Conservation (phyloP, 495 filamentous ascomycete species). For the Eremomyces bilateralis region DNA sequence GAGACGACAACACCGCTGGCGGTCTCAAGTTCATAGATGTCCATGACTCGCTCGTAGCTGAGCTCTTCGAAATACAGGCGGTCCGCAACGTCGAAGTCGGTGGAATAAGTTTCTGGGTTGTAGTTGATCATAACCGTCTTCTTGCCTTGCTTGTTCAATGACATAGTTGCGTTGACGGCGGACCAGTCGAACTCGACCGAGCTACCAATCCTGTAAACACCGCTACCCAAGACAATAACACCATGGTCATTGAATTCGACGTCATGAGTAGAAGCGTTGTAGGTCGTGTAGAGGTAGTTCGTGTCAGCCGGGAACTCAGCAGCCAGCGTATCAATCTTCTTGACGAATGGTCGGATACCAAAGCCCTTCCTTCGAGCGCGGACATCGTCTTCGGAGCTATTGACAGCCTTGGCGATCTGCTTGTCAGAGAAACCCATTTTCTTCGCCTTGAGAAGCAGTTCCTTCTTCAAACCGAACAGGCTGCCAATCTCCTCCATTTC, state of each 20-base stretch:
- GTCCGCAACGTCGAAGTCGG: conserved; percentile 88
- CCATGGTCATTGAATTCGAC: conserved; percentile 90
- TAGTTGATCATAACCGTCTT: conserved; percentile 95
- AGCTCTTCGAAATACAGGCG: conserved; percentile 94
- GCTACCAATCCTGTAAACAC: conserved; percentile 91
- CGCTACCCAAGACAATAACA: conserved; percentile 71
- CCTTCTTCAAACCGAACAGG: conserved; percentile 66
- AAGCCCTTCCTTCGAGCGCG: conserved; percentile 68
- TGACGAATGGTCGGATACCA: conserved; percentile 73
- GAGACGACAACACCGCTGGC: conserved; percentile 82
- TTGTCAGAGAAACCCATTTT: conserved; percentile 94
- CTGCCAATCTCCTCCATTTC: conserved; percentile 77
- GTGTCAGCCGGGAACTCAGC: conserved; percentile 96
- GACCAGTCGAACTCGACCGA: conserved; percentile 99
- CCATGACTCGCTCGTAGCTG: conserved; percentile 94
- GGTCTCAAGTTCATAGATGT: conserved; percentile 87
- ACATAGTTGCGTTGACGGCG: conserved; percentile 78
- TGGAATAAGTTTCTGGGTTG: conserved; percentile 48
- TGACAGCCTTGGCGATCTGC: conserved; percentile 77
- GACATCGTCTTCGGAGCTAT: conserved; percentile 71
- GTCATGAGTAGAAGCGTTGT: conserved; percentile 91
- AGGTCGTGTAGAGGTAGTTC: conserved; percentile 96
- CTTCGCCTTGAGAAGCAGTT: conserved; percentile 74
- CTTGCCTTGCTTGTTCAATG: conserved; percentile 72
- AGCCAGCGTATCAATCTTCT: conserved; percentile 94